These are phyloP conservation scores for Xylaria palmicola DNA, from an alignment of 495 filamentous ascomycete genomes.

Conservation along the genomic window DNA sequence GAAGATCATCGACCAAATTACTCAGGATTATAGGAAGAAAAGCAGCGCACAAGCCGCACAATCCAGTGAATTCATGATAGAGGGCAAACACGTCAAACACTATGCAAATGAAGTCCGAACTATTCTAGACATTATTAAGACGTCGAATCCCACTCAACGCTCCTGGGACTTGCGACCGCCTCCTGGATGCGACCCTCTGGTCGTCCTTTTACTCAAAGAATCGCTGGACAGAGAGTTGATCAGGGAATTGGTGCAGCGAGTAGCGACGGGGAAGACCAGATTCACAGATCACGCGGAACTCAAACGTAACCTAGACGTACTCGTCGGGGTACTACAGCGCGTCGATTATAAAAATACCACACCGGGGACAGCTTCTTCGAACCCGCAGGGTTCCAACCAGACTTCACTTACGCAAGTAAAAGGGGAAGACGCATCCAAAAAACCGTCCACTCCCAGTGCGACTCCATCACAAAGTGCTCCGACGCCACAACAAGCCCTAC, in stretches of 20 bases:
- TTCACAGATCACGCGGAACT: constrained; percentile 46
- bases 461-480: constrained; percentile 30
- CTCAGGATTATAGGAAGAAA: constrained; percentile 51
- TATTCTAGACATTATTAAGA: constrained; percentile 46
- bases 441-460: constrained; percentile 23
- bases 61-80: constrained; percentile 46
- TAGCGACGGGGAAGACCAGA: constrained; percentile 40
- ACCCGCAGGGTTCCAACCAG: constrained; percentile 12
- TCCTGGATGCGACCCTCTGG: constrained; percentile 39
- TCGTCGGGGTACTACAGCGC: no score
- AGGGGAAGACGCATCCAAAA: constrained; percentile 21
- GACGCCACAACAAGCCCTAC: constrained; percentile 41
- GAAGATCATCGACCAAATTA: constrained; percentile 86
- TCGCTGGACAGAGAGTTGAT: constrained; percentile 40
- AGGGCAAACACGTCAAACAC: constrained; percentile 45
- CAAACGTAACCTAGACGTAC: constrained; percentile 43
- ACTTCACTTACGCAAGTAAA: constrained; percentile 27
- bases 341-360: no score
- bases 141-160: constrained; percentile 46
- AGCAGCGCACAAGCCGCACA: constrained; percentile 38
- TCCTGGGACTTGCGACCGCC: constrained; percentile 41
- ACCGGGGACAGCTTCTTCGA: no score
- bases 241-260: constrained; percentile 40
- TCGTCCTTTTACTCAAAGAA: constrained; percentile 44
- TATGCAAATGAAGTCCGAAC: constrained; percentile 49